Base-by-base conservation (phyloP, 257 asterid species). In the Striga asiatica region DNA sequence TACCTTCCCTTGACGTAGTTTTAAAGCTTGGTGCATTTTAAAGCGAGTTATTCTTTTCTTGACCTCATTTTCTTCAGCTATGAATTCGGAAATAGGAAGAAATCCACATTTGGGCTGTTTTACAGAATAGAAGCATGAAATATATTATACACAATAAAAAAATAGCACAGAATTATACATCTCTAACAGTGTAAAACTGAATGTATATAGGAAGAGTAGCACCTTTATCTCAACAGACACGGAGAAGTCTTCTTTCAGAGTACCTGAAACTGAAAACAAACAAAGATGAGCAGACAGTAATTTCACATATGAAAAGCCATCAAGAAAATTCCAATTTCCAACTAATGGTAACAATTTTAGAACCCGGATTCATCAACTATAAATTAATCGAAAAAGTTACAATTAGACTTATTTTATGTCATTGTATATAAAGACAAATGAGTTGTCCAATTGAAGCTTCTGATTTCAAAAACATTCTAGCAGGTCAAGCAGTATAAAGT, bases 141-240 rank as follows among this genome's bases (percentile, higher is more conserved):
- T 52, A 57, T 39, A 43, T 41, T 27, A n/a, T 28, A 25, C 48
- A 64, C 21, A 35, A 32, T 3, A 56, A 7, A 54, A 53, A 51
- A 54, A 23, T 63, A 48, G 18, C 42, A 10, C 34, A 69, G 27
- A 66, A 41, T 17, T 8, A 19, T 45, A 60, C 25, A 38, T 56
- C 35, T 54, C 37, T 38, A 39, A 60, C 58, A 56, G 28, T 32
- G 35, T 34, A 52, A 16, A 45, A 48, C 53, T 46, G 22, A 62
- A 8, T 56, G 60, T 63, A 29, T 29, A 56, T 39, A 47, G 60
- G 38, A 32, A 41, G 56, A 60, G 35, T 54, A 64, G 31, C 56
- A 86, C 98, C 98, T 92, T 92, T 72, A 92, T 79, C 79, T 92
- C 99, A 63, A 92, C 82, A 18, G 88, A 77, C 59, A 88, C 57